Percentiles rank a stretch among this genome's conserved stretches.
Evolutionary conservation across 768 basidiomycete species (phyloP).

Genomic region (Macrolepiota dolichaula): DNA sequence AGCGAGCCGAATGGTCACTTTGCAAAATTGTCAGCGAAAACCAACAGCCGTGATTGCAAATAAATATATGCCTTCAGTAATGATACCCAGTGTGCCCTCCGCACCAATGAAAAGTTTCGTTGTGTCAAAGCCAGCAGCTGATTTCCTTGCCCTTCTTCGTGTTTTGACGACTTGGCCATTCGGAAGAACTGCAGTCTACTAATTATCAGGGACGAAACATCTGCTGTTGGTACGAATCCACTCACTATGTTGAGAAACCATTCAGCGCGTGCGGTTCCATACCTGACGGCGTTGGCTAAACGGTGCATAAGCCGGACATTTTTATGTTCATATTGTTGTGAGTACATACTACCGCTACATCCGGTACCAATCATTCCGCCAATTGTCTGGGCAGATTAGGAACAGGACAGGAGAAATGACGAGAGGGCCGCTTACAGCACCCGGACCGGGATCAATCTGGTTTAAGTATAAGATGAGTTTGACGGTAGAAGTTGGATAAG

Average conservation of each 20-base stretch:
- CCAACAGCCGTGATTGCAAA: background rate
- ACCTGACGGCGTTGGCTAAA: slow-evolving; percentile 76
- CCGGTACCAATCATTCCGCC: slow-evolving; percentile 90
- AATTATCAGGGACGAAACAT: slow-evolving; percentile 6
- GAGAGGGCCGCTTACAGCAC: slow-evolving; percentile 46
- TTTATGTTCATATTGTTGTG: background rate
- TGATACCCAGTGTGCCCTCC: slow-evolving; percentile 85
- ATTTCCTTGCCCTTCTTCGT: slow-evolving; percentile 74
- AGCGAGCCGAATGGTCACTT: slow-evolving; percentile 82
- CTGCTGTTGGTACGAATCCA: slow-evolving; percentile 9
- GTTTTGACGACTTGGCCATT: slow-evolving; percentile 88
- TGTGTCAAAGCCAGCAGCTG: slow-evolving; percentile 82
- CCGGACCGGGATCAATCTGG: slow-evolving; percentile 71
- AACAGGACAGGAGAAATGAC: background rate
- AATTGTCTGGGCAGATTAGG: slow-evolving; percentile 49
- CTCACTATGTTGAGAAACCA: slow-evolving; percentile 82
- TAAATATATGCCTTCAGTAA: slow-evolving; percentile 65
- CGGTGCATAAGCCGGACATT: background rate
- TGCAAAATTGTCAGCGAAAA: background rate
- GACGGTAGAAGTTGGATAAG: background rate
- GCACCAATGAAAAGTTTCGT: slow-evolving; percentile 90
- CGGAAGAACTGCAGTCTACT: slow-evolving; percentile 80
- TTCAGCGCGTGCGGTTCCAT: slow-evolving; percentile 84
- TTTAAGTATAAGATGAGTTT: background rate
- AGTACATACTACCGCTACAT: slow-evolving; percentile 77